Evolutionary conservation across 768 basidiomycete species (phyloP).

Genomic region (Cystofilobasidium ferigula): DNA sequence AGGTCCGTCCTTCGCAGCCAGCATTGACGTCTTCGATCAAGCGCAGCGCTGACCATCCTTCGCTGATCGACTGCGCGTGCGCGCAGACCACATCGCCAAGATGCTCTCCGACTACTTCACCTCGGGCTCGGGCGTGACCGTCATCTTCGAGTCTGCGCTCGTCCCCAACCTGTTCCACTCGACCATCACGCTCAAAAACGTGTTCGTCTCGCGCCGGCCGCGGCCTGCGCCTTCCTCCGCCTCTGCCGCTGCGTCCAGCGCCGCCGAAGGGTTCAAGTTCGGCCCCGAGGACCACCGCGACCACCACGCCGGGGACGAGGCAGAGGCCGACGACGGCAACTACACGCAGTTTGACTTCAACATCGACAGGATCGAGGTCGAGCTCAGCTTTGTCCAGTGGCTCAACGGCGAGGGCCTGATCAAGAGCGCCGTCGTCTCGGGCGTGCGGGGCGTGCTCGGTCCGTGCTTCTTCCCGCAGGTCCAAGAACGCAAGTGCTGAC

Average conservation of each 20-base stretch:
- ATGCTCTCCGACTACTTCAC: conserved; percentile 88
- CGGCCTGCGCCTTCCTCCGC: conserved; percentile 28
- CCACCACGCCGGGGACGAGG: conserved; percentile 14
- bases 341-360: conserved; percentile 87
- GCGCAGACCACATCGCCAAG: conserved; percentile 65
- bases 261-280: conserved; percentile 41
- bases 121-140: conserved; percentile 78
- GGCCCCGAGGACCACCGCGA: conserved; percentile 61
- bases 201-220: conserved; percentile 79
- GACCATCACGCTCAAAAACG: conserved; percentile 90
- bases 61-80: not conserved
- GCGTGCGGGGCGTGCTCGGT: conserved; percentile 89
- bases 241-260: conserved; percentile 20
- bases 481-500: too few species aligned
- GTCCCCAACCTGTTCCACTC: conserved; percentile 97
- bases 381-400: conserved; percentile 81
- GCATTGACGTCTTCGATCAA: not conserved
- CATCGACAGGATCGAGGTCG: conserved; percentile 90
- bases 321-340: conserved; percentile 41
- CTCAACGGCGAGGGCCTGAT: conserved; percentile 89
- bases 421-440: conserved; percentile 79
- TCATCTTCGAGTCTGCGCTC: conserved; percentile 95
- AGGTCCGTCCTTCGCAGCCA: conserved; percentile 43
- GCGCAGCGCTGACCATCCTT: too few species aligned
- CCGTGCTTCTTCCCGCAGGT: conserved; percentile 31